phyloP scores from a whole-genome alignment of 2,329 filamentous ascomycete species.

The Colletotrichum phormii region DNA sequence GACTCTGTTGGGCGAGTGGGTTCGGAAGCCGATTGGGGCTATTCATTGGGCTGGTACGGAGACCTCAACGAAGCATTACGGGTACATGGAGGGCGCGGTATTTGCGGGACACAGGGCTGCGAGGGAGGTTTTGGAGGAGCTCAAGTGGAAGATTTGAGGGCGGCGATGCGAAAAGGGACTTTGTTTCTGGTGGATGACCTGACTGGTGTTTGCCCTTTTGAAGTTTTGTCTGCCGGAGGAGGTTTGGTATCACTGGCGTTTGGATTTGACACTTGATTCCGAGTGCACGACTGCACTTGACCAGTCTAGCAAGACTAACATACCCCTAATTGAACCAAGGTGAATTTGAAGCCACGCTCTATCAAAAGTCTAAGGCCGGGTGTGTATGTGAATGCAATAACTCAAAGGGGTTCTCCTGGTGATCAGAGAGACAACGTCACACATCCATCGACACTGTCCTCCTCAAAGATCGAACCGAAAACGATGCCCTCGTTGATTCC shows the following conservation, averaged over 20 bases:
- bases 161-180: neutral
- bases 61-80: constrained; percentile 29
- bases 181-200: neutral
- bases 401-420: neutral
- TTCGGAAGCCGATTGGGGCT: constrained; percentile 30
- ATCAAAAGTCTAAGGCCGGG: neutral
- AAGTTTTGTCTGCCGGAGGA: neutral
- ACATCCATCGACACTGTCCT: constrained; percentile 53
- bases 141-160: constrained; percentile 28
- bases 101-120: constrained; percentile 32
- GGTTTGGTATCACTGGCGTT: neutral
- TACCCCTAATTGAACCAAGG: neutral
- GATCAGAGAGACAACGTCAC: constrained; percentile 8
- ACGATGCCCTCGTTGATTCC: constrained; percentile 64
- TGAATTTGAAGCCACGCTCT: neutral
- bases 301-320: neutral
- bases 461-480: constrained; percentile 63
- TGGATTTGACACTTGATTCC: neutral
- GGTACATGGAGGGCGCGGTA: constrained; percentile 35
- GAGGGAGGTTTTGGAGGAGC: constrained; percentile 24
- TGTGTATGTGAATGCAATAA: neutral
- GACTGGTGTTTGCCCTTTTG: neutral
- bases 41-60: constrained; percentile 36
- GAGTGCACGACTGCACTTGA: neutral
- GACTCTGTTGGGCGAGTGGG: constrained; percentile 34